phyloP scores from a whole-genome alignment of 192 early-diverging fungal genomes.

The Mortierella claussenii region DNA sequence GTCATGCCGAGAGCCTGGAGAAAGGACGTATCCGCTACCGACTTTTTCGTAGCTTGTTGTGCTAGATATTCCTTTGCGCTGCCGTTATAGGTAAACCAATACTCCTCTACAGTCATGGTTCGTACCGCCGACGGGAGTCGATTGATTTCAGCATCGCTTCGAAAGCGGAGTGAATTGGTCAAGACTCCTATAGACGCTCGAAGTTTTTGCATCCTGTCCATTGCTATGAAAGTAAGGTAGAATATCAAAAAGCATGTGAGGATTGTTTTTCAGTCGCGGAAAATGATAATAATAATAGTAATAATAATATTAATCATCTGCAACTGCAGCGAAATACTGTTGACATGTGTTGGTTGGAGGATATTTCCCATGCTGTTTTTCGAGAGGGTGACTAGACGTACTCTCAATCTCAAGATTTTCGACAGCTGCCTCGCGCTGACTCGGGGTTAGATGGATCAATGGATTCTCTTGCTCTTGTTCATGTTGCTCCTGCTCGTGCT shows the following conservation, averaged over 20 bases:
- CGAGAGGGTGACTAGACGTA: conserved; percentile 1
- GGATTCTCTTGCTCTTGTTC: conserved; percentile 21
- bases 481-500: neutral
- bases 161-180: conserved; percentile 35
- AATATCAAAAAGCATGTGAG: neutral
- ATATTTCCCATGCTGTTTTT: neutral
- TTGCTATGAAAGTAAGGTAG: conserved; percentile 2
- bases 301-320: too few relatives aligned
- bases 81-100: conserved; percentile 43
- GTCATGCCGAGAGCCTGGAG: conserved; percentile 21
- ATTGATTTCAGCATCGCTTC: conserved; percentile 37
- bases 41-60: conserved; percentile 17
- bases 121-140: conserved; percentile 34
- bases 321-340: too few relatives aligned
- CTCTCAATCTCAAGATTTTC: conserved; percentile 51
- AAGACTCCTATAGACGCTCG: conserved; percentile 36
- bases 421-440: conserved; percentile 31
- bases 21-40: conserved; percentile 22
- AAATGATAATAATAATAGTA: too few relatives aligned
- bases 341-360: neutral
- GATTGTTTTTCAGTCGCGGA: too few relatives aligned
- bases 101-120: conserved; percentile 46
- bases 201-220: conserved; percentile 43
- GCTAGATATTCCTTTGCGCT: conserved; percentile 41
- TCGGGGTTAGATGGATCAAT: conserved; percentile 20